These are phyloP conservation scores for Pyrenophora seminiperda DNA, from an alignment of 2,329 filamentous ascomycete species.

Conservation along the genomic window DNA sequence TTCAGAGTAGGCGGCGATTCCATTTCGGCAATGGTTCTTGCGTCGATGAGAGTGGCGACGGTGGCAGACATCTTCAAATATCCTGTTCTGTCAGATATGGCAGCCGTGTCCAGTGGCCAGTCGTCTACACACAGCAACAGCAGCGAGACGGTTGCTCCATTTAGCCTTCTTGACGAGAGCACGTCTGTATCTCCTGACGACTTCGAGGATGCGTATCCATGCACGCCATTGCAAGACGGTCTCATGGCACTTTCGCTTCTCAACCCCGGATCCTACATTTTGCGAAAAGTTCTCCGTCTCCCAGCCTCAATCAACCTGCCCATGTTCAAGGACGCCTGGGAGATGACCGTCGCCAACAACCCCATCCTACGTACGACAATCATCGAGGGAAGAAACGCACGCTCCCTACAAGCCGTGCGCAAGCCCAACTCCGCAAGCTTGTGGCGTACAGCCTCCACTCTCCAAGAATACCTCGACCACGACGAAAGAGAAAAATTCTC, in stretches of 20 bases:
- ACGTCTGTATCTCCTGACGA: not conserved
- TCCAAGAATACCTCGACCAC: slow-evolving; percentile 13
- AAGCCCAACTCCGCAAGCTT: not conserved
- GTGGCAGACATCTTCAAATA: not conserved
- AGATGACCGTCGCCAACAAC: slow-evolving; percentile 44
- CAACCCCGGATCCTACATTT: slow-evolving; percentile 59
- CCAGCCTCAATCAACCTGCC: not conserved
- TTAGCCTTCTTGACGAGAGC: not conserved
- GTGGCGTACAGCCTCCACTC: slow-evolving; percentile 12
- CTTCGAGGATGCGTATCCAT: slow-evolving; percentile 22
- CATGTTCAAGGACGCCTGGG: slow-evolving; percentile 50
- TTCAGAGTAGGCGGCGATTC: slow-evolving; percentile 19
- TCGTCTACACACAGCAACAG: not conserved
- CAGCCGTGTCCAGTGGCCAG: not conserved
- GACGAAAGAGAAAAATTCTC: slow-evolving; percentile 10
- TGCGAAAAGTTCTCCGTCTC: slow-evolving; percentile 48
- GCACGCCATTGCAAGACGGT: slow-evolving; percentile 17
- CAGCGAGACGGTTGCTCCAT: not conserved
- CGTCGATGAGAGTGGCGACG: not conserved
- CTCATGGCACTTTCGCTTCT: slow-evolving; percentile 7
- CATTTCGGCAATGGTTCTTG: slow-evolving; percentile 9
- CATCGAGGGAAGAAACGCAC: not conserved
- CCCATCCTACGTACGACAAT: slow-evolving; percentile 52
- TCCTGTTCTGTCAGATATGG: not conserved
- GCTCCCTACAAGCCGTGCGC: slow-evolving; percentile 18